phyloP scores from a whole-genome alignment of 1,139 yeast genomes.

The Yamadazyma songkhlaensis region DNA sequence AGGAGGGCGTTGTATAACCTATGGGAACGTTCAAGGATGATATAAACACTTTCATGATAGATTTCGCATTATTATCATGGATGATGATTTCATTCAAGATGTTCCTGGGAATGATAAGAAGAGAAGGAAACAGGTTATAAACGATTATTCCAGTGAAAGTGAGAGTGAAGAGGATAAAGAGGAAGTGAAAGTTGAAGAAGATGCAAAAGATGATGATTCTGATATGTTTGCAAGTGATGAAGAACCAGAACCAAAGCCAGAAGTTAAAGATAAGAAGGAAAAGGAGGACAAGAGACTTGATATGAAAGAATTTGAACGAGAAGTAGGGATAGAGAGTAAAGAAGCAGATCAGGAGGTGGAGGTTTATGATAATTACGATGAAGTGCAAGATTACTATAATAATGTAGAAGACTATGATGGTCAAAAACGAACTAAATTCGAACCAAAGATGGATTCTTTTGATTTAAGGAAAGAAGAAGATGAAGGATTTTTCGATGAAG shows the following conservation, averaged over 20 bases:
- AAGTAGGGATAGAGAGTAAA: conserved; percentile 9
- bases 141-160: conserved; percentile 31
- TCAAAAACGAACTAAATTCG: background rate
- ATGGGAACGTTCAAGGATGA: conserved; percentile 58
- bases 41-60: conserved; percentile 26
- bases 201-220: conserved; percentile 18
- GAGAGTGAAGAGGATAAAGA: conserved; percentile 10
- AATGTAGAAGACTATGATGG: conserved; percentile 2
- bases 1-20: conserved; percentile 74
- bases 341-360: conserved; percentile 5
- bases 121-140: conserved; percentile 18
- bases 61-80: conserved; percentile 2
- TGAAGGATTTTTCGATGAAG: conserved; percentile 60
- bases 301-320: conserved; percentile 25
- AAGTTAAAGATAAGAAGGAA: background rate
- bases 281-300: conserved; percentile 70
- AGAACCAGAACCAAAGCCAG: conserved; percentile 12
- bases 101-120: conserved; percentile 25
- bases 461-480: conserved; percentile 54
- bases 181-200: background rate
- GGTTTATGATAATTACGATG: conserved; percentile 3
- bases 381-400: conserved; percentile 5
- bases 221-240: conserved; percentile 41
- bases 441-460: conserved; percentile 53
- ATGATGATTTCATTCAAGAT: conserved; percentile 21